Conservation (phyloP, 805 yeast genomes). For the Barnettozyma sucrosica region DNA sequence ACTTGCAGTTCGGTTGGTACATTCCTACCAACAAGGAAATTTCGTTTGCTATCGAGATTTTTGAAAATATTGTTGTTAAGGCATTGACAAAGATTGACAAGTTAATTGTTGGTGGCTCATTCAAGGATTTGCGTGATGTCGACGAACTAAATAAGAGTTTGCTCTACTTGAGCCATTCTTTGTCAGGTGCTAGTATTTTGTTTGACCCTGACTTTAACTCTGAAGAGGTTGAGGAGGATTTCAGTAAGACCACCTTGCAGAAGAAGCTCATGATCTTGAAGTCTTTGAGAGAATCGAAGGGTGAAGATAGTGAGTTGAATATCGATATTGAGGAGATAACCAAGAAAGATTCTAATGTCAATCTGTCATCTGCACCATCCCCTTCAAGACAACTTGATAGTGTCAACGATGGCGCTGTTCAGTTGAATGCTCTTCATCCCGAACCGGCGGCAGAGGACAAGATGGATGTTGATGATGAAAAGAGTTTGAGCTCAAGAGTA, state of each 20-base stretch:
- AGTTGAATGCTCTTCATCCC: background rate
- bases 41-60: slow-evolving; percentile 53
- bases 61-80: slow-evolving; percentile 41
- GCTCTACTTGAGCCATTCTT: slow-evolving; percentile 48
- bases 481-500: slow-evolving; percentile 30
- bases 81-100: slow-evolving; percentile 39
- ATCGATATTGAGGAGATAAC: slow-evolving; percentile 33
- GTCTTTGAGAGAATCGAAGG: slow-evolving; percentile 30
- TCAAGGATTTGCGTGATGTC: slow-evolving; percentile 28
- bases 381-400: slow-evolving; percentile 10
- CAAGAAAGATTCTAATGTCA: slow-evolving; percentile 26
- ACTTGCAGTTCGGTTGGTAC: slow-evolving; percentile 68
- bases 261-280: slow-evolving; percentile 29
- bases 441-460: slow-evolving; percentile 12
- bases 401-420: slow-evolving; percentile 23
- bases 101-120: slow-evolving; percentile 23
- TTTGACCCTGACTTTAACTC: slow-evolving; percentile 64
- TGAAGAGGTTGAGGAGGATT: slow-evolving; percentile 9
- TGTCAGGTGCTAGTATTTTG: slow-evolving; percentile 66
- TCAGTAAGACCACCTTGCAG: slow-evolving; percentile 15
- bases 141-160: slow-evolving; percentile 54
- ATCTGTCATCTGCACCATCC: slow-evolving; percentile 5
- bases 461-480: slow-evolving; percentile 30
- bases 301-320: slow-evolving; percentile 31
- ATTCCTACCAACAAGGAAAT: slow-evolving; percentile 54